A percentile compares a stretch with the other conserved stretches of the same genome.
Conservation (phyloP, 2,329 filamentous ascomycete genomes). For the Epichloe hybrida region DNA sequence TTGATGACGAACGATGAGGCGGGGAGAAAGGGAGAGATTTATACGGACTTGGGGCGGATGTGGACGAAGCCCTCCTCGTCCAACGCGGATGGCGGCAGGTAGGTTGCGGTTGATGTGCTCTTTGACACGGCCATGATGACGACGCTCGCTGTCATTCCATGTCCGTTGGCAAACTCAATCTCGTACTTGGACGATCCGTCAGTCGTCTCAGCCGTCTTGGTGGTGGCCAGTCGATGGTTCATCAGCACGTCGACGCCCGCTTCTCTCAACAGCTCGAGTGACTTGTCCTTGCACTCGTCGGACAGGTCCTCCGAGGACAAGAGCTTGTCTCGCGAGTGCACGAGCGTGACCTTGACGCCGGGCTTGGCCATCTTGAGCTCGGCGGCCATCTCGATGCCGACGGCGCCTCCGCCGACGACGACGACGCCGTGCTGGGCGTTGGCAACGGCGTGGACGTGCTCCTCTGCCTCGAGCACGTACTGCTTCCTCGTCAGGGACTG, state of each 20-base stretch:
- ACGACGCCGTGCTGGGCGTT: slow-evolving; percentile 46
- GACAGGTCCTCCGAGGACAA: slow-evolving; percentile 62
- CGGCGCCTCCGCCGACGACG: slow-evolving; percentile 64
- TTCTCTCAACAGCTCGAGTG: slow-evolving; percentile 44
- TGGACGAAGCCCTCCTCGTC: slow-evolving; percentile 53
- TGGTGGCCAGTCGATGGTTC: slow-evolving; percentile 40
- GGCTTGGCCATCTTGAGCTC: slow-evolving; percentile 61
- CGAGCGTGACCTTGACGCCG: slow-evolving; percentile 51
- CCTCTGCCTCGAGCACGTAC: slow-evolving; percentile 48
- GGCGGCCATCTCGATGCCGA: slow-evolving; percentile 70
- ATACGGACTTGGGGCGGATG: slow-evolving; percentile 39
- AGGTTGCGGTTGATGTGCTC: slow-evolving; percentile 46
- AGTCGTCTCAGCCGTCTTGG: slow-evolving; percentile 29
- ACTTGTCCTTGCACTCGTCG: slow-evolving; percentile 51
- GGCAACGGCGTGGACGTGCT: slow-evolving; percentile 43
- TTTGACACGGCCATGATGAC: slow-evolving; percentile 59
- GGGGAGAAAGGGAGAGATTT: neutral
- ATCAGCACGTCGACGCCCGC: slow-evolving; percentile 53
- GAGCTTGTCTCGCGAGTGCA: slow-evolving; percentile 58
- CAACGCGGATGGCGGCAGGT: slow-evolving; percentile 45
- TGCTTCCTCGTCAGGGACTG: slow-evolving; percentile 46
- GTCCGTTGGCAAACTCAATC: slow-evolving; percentile 47
- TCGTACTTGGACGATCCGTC: slow-evolving; percentile 29
- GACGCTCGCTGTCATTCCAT: slow-evolving; percentile 44
- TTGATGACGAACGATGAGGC: too few relatives aligned